Evolutionary conservation across 2,329 filamentous ascomycete species (phyloP), one percentile per base, ranked within the genome.

Genomic region (Epichloe glyceriae): DNA sequence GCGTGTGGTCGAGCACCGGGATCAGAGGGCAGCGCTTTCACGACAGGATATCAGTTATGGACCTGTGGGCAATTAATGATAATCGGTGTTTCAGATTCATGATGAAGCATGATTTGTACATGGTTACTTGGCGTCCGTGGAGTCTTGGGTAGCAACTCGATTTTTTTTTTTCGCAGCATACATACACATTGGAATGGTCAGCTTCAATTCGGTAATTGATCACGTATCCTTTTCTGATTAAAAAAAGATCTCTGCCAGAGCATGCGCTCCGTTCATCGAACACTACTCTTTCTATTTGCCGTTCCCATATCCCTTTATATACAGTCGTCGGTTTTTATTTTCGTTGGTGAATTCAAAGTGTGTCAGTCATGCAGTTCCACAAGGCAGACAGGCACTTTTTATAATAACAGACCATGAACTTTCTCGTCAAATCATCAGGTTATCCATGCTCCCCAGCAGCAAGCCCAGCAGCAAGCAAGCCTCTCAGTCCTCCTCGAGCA

Each of bases 401-500:
- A 41, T 42, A 19, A 10, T 19, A 45, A 14, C 7, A 33, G 14
- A 20, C 30, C 30, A 14, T 34, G 15, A 37, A 15, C 3, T 20
- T 4, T 20, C 30, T 44, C 39, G 35, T 50, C 35, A 52, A 34
- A 50, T 50, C 44, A 42, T 52, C 38, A 50, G 20, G 43, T 35
- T 5, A 26, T 19, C 19, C 37, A 10, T 45, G 20, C 17, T 30
- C 30, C 8, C 22, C 17, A 20, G 14, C 30, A 41, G 26, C 46
- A 19, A 43, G 11, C 8, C 22, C 17, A 20, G 14, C 30, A 41
- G 26, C 46, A 19, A 43, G 11, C 20, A 15, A n/a, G 22, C 22
- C n/a, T 35, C 50, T 58, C 71, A 76, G 50, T 77, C 73, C 62
- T 78, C 74, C 63, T 78, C 74, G 4, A 78, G 64, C 20, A 63